Base-by-base conservation (phyloP, 768 basidiomycete genomes). In the Collybiopsis confluens region DNA sequence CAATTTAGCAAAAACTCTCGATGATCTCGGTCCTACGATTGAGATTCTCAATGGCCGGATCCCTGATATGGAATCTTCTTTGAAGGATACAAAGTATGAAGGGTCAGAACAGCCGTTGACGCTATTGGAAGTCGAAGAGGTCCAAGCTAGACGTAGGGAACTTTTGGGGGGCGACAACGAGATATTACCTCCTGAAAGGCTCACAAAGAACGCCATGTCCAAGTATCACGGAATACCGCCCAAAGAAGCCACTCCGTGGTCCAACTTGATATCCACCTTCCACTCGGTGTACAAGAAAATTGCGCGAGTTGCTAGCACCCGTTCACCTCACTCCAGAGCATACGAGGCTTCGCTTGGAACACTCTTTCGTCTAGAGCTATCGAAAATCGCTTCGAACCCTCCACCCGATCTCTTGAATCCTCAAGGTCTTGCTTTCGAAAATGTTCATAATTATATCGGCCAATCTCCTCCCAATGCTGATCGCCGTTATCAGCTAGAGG, bases 401-500 rank as follows among this genome's bases (percentile, higher is more conserved):
- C 52, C 16, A 41, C n/a, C 27, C 10, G 46, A 21, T 4, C 35
- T 26, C 4, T 1, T 15, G 4, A 2, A 16, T 4, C 37, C 37
- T 4, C 26, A 52, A 21, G 72, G 1, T 43, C 57, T 0, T 63
- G 46, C 13, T 68, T 72, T 5, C 75, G 79, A 2, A 62, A 70
- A 33, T 61, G 69, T 18, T 82, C 79, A 0, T 60, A 74, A 55
- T 71, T 76, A 48, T 61, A 76, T 87, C 18, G 86, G 85, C 0
- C 79, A 80, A 58, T 73, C 78, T 0, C 75, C 73, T 41, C 86
- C 83, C 6, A 74, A 73, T 6, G 83, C 82, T 0, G 84, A 86
- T 63, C 72, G 72, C 40, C 73, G 82, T 35, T 84, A 81, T 66
- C 58, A 75, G 11, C 79, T 86, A 7, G 85, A 87, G 61, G 83